phyloP scores from a whole-genome alignment of 352 stramenopile species.

The Hyaloperonospora arabidopsidis region DNA sequence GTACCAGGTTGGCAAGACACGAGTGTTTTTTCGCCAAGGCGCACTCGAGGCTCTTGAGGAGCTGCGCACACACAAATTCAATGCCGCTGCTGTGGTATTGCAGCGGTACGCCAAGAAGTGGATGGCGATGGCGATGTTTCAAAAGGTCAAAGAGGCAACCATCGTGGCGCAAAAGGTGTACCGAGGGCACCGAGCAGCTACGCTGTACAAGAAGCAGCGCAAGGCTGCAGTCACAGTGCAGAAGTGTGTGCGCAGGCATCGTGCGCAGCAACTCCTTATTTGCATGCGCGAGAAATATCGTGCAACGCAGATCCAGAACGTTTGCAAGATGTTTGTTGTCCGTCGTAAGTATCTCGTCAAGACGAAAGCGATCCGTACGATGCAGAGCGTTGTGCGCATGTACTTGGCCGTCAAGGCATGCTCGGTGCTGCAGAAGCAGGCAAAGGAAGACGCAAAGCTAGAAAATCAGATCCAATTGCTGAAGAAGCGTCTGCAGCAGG shows the following conservation, averaged over 20 bases:
- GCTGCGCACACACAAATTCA: slow-evolving; percentile 68
- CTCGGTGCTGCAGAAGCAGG: slow-evolving; percentile 71
- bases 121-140: slow-evolving; percentile 59
- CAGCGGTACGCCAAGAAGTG: slow-evolving; percentile 81
- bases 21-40: slow-evolving; percentile 90
- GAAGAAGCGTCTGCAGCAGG: slow-evolving; percentile 88
- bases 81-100: slow-evolving; percentile 68
- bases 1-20: slow-evolving; percentile 87
- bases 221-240: slow-evolving; percentile 55
- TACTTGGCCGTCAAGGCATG: slow-evolving; percentile 72
- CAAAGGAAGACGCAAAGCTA: slow-evolving; percentile 92
- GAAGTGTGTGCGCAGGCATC: slow-evolving; percentile 50
- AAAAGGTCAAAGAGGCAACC: slow-evolving; percentile 42
- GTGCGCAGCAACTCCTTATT: slow-evolving; percentile 51
- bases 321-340: slow-evolving; percentile 77
- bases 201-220: slow-evolving; percentile 59
- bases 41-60: slow-evolving; percentile 89
- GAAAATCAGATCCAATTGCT: slow-evolving; percentile 92
- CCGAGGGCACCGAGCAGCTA: slow-evolving; percentile 36
- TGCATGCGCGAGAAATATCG: slow-evolving; percentile 56
- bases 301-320: slow-evolving; percentile 76
- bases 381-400: slow-evolving; percentile 80
- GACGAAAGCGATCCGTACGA: slow-evolving; percentile 57
- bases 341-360: slow-evolving; percentile 57
- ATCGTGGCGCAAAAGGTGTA: slow-evolving; percentile 55